Base-by-base conservation (phyloP, 345 rosid genomes). In the Noccaea bulbosa region DNA sequence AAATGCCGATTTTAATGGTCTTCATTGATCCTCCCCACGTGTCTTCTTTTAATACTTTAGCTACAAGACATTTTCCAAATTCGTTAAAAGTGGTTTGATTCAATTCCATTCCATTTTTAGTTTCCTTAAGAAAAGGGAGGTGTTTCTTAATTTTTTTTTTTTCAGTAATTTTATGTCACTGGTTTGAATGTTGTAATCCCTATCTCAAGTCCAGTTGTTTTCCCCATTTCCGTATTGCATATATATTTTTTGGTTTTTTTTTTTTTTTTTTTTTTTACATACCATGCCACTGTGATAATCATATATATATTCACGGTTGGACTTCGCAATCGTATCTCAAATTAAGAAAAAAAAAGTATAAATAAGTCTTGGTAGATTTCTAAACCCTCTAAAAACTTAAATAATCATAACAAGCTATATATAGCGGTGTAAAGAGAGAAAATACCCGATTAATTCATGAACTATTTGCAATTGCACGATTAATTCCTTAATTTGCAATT, bases 21-120 rank as follows among this genome's bases (percentile, higher is more conserved):
- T 66, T 74, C 62, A 58, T 41, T 74, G 14, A 63, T 27, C 76
- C 1, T 27, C n/a, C 69, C 76, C 76, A 72, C 58, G 70, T 72
- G 76, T 64, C 32, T 54, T 45, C 47, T 35, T 64, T 64, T 52
- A 51, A 20, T 52, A 39, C 34, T 39, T 40, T 38, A 12, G 46
- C 50, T 12, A 10, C 32, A 40, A 5, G 11, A 51, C 59, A 49
- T 43, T 69, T 35, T 5, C 40, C 4, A 8, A 17, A 35, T 45
- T 45, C 48, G 7, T 59, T 8, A 10, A 53, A 0, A 49, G 38
- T 20, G 17, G 33, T 48, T 33, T 11, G 12, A 14, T 7, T 12
- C 7, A 14, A 2, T 55, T 7, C 24, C 7, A 20, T 20, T 20
- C 6, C 55, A 51, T 50, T 10, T 22, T 50, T 14, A 2, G 30